phyloP scores from a whole-genome alignment of 163 green algal species.

The Chlamydomonas reinhardtii region DNA sequence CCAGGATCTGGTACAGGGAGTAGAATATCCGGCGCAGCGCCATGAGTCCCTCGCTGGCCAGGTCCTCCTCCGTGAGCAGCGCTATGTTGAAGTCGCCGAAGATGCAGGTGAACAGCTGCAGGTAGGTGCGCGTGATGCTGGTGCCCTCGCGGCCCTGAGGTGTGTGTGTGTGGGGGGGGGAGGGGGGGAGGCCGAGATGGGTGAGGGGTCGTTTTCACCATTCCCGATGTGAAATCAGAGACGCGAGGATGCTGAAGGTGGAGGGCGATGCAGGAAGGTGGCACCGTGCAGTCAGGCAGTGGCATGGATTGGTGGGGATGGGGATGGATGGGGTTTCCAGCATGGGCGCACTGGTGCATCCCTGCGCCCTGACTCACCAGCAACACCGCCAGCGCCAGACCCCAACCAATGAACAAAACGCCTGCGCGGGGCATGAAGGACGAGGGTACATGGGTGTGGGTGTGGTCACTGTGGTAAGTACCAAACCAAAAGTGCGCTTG shows the following conservation, averaged over 20 bases:
- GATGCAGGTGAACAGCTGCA: constrained; percentile 44
- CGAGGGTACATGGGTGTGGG: too few relatives aligned
- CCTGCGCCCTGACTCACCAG: not conserved
- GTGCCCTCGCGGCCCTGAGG: not conserved
- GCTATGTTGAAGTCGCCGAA: constrained; percentile 30
- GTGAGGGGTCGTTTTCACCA: not conserved
- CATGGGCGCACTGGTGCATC: too few relatives aligned
- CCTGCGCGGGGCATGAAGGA: not conserved
- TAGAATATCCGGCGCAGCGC: constrained; percentile 30
- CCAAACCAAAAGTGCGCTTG: too few relatives aligned
- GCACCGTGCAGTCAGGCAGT: too few relatives aligned
- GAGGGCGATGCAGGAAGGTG: too few relatives aligned
- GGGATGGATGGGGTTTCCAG: too few relatives aligned
- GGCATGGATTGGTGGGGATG: too few relatives aligned
- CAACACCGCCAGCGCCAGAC: constrained; percentile 39
- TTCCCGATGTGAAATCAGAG: too few relatives aligned
- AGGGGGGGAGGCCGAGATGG: not conserved
- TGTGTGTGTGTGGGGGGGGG: not conserved
- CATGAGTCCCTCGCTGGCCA: constrained; percentile 14
- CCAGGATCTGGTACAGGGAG: constrained; percentile 41
- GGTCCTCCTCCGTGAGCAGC: not conserved
- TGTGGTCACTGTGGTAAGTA: too few relatives aligned
- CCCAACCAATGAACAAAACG: constrained; percentile 35
- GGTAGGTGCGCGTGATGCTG: not conserved
- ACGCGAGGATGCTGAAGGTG: too few relatives aligned